A percentile compares a stretch with the other conserved stretches of the same genome.
phyloP scores from a whole-genome alignment of 2,329 filamentous ascomycete species.

The Ustulina deusta region DNA sequence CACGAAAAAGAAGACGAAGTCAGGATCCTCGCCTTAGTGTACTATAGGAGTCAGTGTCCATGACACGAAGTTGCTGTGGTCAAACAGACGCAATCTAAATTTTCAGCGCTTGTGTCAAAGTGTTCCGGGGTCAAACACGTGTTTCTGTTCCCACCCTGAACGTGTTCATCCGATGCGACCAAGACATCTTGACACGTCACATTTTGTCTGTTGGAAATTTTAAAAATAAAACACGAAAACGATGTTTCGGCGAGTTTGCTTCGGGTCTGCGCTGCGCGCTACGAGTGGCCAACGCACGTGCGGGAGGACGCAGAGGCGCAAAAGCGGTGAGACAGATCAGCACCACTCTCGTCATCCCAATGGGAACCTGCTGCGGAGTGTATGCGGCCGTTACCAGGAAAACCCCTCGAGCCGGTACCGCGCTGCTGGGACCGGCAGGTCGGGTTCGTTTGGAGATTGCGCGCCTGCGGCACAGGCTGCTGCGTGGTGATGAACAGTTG shows the following conservation, averaged over 20 bases:
- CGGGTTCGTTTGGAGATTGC: constrained; percentile 20
- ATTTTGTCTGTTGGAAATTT: background rate
- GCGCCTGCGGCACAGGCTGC: constrained; percentile 25
- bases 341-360: constrained; percentile 7
- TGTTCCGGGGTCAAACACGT: constrained; percentile 25
- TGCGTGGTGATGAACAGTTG: constrained; percentile 26
- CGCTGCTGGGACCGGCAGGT: constrained; percentile 36
- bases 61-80: background rate
- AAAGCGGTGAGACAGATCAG: constrained; percentile 28
- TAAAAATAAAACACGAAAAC: background rate
- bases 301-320: constrained; percentile 15
- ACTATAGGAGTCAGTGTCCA: background rate
- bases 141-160: constrained; percentile 11
- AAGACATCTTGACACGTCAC: constrained; percentile 27
- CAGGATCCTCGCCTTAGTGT: background rate
- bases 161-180: background rate
- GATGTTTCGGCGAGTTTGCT: constrained; percentile 3
- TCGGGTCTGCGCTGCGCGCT: constrained; percentile 5
- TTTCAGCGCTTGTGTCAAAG: background rate
- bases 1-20: background rate
- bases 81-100: background rate
- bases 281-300: background rate
- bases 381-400: constrained; percentile 23
- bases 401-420: constrained; percentile 25
- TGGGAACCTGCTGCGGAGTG: background rate